Conservation (phyloP, 176 grass and related monocot species). For the Oryza coarctata region DNA sequence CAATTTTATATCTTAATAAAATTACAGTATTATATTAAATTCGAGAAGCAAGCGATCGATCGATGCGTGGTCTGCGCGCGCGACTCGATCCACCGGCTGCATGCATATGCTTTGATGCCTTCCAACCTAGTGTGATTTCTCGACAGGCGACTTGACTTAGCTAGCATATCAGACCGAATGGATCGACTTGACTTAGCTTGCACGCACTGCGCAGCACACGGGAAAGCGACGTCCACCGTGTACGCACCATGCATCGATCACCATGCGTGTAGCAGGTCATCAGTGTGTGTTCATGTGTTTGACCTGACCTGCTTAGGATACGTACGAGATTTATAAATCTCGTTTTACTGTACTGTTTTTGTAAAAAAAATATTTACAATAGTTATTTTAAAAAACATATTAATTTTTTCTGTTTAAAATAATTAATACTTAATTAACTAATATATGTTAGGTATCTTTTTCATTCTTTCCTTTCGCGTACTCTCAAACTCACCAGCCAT, state of each 20-base stretch:
- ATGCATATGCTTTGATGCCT: not conserved
- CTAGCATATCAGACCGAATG: not conserved
- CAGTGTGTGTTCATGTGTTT: not conserved
- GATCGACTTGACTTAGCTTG: conserved; percentile 22
- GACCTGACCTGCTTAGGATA: not conserved
- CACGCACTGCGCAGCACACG: not conserved
- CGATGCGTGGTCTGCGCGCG: not conserved
- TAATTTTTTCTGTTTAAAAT: too few relatives aligned
- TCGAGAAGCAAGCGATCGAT: not conserved
- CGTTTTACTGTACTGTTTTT: too few relatives aligned
- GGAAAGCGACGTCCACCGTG: conserved; percentile 16
- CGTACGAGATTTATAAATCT: too few relatives aligned
- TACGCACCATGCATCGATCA: not conserved
- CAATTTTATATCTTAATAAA: too few relatives aligned
- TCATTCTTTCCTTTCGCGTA: too few relatives aligned
- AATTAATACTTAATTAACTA: too few relatives aligned
- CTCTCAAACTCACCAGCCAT: too few relatives aligned
- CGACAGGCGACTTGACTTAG: conserved; percentile 28
- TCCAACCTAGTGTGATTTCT: not conserved
- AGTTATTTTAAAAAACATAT: too few relatives aligned
- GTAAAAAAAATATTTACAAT: too few relatives aligned
- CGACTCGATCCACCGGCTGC: not conserved
- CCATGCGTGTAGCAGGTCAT: not conserved
- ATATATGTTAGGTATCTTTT: too few relatives aligned
- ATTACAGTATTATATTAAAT: too few relatives aligned